These are phyloP conservation scores for Pelargonium citronellum DNA, from an alignment of 441 rosid genomes.

Conservation along the genomic window DNA sequence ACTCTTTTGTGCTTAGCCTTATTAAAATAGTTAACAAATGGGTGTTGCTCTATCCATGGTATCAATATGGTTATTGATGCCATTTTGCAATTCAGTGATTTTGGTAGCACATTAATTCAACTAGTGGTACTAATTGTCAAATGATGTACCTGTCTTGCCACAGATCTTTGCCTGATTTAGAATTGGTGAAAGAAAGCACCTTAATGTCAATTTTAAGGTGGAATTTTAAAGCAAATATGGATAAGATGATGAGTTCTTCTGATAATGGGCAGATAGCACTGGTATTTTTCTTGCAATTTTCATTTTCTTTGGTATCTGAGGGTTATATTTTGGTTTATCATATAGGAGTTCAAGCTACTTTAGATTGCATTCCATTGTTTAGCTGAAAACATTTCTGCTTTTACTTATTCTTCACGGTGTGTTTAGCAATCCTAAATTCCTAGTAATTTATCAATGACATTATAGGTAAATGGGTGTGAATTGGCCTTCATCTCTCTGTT, in stretches of 20 bases:
- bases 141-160: conserved; percentile 16
- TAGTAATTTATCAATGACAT: conserved; percentile 14
- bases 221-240: conserved; percentile 56
- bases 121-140: conserved; percentile 14
- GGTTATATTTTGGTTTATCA: neutral
- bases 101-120: conserved; percentile 1
- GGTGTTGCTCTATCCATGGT: conserved; percentile 2
- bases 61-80: conserved; percentile 5
- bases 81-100: conserved; percentile 7
- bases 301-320: neutral
- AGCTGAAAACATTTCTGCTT: conserved; percentile 5
- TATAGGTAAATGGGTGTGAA: conserved; percentile 57
- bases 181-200: conserved; percentile 50
- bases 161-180: conserved; percentile 60
- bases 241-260: conserved; percentile 40
- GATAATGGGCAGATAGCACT: conserved; percentile 41
- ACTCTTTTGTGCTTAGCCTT: neutral
- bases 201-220: conserved; percentile 53
- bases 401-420: neutral
- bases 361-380: neutral
- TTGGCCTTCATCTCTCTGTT: conserved; percentile 47
- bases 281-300: conserved; percentile 29
- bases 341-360: conserved; percentile 6
- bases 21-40: conserved; percentile 3
- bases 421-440: conserved; percentile 13